Percentiles rank a stretch among this genome's conserved stretches.
These are phyloP conservation scores for Mortierella sp. DNA, from an alignment of 371 early-diverging fungal species.

Conservation along the genomic window DNA sequence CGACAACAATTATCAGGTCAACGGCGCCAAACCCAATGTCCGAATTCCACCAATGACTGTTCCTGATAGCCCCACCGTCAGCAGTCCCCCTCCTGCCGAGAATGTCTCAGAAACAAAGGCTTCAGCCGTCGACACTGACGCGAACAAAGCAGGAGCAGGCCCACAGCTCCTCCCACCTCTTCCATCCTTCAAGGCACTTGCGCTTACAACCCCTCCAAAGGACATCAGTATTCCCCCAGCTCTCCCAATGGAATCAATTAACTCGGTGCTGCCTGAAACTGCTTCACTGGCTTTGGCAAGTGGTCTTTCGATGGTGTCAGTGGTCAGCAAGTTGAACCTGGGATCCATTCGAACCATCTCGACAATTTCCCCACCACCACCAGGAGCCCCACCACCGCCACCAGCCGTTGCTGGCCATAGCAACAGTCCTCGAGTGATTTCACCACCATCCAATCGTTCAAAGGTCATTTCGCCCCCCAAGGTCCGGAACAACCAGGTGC, in stretches of 20 bases:
- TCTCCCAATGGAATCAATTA: conserved; percentile 14
- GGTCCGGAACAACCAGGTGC: conserved; percentile 8
- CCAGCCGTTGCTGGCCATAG: conserved; percentile 10
- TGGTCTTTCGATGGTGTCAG: conserved; percentile 31
- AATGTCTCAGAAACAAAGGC: background rate
- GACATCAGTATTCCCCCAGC: conserved; percentile 14
- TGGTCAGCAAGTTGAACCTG: conserved; percentile 25
- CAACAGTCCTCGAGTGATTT: conserved; percentile 25
- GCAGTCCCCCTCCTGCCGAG: background rate
- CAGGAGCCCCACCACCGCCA: conserved; percentile 47
- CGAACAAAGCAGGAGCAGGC: background rate
- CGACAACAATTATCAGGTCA: background rate
- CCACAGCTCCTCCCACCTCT: conserved; percentile 35
- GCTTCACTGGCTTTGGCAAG: conserved; percentile 36
- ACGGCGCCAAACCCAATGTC: conserved; percentile 9
- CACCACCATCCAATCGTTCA: conserved; percentile 27
- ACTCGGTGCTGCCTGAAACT: conserved; percentile 30
- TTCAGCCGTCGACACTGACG: background rate
- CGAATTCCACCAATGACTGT: conserved; percentile 16
- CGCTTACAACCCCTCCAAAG: conserved; percentile 32
- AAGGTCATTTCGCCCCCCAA: conserved; percentile 31
- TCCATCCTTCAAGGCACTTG: conserved; percentile 29
- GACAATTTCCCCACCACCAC: conserved; percentile 47
- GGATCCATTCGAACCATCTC: conserved; percentile 27
- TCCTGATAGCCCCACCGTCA: conserved; percentile 42